Conservation (phyloP, 148 eudicot genomes). For the Euryodendron excelsum region DNA sequence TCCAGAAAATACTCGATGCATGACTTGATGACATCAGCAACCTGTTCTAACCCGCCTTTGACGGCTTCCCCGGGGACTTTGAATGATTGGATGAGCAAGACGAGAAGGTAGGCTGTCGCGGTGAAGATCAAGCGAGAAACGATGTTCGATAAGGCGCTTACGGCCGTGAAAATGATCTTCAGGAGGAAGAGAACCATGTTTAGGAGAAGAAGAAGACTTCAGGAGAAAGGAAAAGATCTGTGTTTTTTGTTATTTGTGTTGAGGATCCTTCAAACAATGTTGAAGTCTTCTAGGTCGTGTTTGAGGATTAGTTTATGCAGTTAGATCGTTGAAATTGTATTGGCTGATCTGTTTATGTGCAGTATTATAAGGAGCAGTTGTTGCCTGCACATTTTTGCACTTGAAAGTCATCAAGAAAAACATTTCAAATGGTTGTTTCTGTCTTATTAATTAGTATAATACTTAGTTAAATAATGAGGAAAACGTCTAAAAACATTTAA, state of each 20-base stretch:
- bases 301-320: background rate
- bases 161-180: constrained; percentile 35
- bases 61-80: too few species aligned
- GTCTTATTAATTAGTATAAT: too few species aligned
- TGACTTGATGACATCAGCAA: too few species aligned
- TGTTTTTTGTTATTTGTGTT: too few species aligned
- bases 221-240: constrained; percentile 9
- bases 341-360: constrained; percentile 6
- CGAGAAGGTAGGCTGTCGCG: constrained; percentile 35
- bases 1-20: constrained; percentile 43
- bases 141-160: constrained; percentile 32
- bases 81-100: constrained; percentile 48
- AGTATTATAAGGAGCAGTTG: constrained; percentile 9
- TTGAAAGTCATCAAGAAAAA: background rate
- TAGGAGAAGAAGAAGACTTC: background rate
- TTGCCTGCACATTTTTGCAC: constrained; percentile 22
- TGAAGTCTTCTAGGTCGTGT: background rate
- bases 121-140: constrained; percentile 42
- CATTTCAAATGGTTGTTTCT: too few species aligned
- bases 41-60: too few species aligned
- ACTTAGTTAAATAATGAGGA: too few species aligned
- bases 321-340: background rate
- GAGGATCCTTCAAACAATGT: background rate
- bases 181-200: constrained; percentile 45
- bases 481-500: background rate